Evolutionary conservation across 2,329 filamentous ascomycete species (phyloP).

Genomic region (Whalleya microplaca): DNA sequence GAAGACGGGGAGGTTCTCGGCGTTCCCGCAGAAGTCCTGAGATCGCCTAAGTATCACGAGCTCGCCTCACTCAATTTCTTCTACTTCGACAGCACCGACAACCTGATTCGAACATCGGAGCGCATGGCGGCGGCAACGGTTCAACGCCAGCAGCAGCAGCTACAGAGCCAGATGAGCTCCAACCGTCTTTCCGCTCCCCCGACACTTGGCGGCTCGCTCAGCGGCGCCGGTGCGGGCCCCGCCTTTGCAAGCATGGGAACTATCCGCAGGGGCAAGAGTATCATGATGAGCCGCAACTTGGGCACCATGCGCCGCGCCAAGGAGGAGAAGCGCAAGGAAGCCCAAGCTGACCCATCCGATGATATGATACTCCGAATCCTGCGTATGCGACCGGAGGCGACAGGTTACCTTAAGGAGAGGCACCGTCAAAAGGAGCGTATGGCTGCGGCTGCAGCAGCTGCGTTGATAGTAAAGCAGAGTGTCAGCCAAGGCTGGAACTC

Average conservation of each 20-base stretch:
- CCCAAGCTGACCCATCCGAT: slow-evolving; percentile 94
- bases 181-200: slow-evolving; percentile 72
- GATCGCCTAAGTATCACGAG: slow-evolving; percentile 98
- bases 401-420: slow-evolving; percentile 83
- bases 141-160: slow-evolving; percentile 73
- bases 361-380: slow-evolving; percentile 97
- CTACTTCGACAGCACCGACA: slow-evolving; percentile 92
- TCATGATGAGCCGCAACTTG: slow-evolving; percentile 92
- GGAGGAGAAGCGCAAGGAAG: slow-evolving; percentile 92
- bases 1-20: slow-evolving; percentile 84
- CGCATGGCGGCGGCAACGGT: slow-evolving; percentile 90
- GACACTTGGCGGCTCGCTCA: slow-evolving; percentile 53
- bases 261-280: slow-evolving; percentile 71
- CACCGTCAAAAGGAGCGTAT: slow-evolving; percentile 93
- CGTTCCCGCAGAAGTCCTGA: slow-evolving; percentile 87
- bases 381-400: slow-evolving; percentile 91
- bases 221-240: slow-evolving; percentile 50
- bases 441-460: slow-evolving; percentile 85
- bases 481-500: slow-evolving; percentile 62
- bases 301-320: slow-evolving; percentile 97
- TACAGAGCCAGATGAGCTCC: slow-evolving; percentile 51
- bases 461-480: slow-evolving; percentile 93
- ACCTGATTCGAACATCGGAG: slow-evolving; percentile 92
- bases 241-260: slow-evolving; percentile 70
- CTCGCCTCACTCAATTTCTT: slow-evolving; percentile 97